These are phyloP conservation scores for Gossypium anomalum DNA, from an alignment of 345 rosid genomes.

Conservation along the genomic window DNA sequence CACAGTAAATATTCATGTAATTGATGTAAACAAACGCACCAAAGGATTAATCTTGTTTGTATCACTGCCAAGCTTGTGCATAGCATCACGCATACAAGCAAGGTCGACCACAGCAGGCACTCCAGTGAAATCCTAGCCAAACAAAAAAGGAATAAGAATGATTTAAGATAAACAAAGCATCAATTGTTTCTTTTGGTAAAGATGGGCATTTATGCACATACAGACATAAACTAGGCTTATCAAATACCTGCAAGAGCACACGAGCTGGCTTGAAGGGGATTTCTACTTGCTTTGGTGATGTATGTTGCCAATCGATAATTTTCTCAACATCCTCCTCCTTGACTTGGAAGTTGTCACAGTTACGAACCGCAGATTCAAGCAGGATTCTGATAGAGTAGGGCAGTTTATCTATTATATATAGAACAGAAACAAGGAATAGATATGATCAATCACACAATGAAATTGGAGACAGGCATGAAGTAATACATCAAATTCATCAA, in stretches of 20 bases:
- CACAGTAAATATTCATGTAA: background rate
- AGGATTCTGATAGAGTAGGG: conserved; percentile 92
- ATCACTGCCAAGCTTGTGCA: conserved; percentile 86
- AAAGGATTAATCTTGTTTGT: conserved; percentile 85
- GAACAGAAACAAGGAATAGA: conserved; percentile 13
- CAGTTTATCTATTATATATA: conserved; percentile 53
- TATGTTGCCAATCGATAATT: conserved; percentile 87
- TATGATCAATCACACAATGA: background rate
- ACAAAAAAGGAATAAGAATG: background rate
- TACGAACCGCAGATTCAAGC: conserved; percentile 92
- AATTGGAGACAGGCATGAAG: background rate
- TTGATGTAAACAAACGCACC: conserved; percentile 33
- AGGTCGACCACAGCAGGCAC: conserved; percentile 99
- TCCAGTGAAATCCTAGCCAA: conserved; percentile 88
- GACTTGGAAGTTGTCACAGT: conserved; percentile 95
- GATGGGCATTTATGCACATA: background rate
- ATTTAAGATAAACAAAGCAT: conserved; percentile 9
- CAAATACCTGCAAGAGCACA: conserved; percentile 79
- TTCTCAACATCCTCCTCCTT: conserved; percentile 88
- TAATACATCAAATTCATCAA: background rate
- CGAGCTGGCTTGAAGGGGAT: conserved; percentile 99
- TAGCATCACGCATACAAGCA: conserved; percentile 99
- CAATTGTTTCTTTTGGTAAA: background rate
- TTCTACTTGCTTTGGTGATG: conserved; percentile 89
- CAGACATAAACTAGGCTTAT: background rate